A percentile compares a stretch with the other conserved stretches of the same genome.
Conservation (phyloP, 371 early-diverging fungal genomes). For the Mucor indicus region DNA sequence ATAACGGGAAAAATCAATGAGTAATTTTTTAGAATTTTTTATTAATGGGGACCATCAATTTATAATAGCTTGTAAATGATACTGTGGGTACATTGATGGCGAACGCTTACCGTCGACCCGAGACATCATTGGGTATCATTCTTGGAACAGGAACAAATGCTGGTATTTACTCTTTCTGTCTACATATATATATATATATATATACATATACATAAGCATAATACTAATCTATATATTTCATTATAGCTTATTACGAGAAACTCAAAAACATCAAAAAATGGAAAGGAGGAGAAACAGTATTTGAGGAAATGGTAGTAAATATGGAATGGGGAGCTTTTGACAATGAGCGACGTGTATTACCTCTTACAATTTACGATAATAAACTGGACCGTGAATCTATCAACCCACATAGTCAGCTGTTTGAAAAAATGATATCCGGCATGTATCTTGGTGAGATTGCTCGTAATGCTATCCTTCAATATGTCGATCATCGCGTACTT, state of each 20-base stretch:
- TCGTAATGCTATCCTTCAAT: conserved; percentile 63
- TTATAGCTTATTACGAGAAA: conserved; percentile 74
- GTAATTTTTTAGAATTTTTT: neutral
- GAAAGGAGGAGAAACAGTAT: conserved; percentile 24
- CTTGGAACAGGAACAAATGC: conserved; percentile 97
- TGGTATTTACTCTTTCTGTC: conserved; percentile 4
- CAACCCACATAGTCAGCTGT: conserved; percentile 60
- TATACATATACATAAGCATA: too few relatives aligned
- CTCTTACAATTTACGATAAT: conserved; percentile 65
- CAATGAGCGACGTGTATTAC: conserved; percentile 57
- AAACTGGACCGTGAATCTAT: conserved; percentile 57
- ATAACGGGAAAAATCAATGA: neutral
- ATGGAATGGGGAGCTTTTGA: conserved; percentile 72
- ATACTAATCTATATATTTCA: too few relatives aligned
- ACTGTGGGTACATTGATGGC: conserved; percentile 93
- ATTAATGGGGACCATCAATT: too few relatives aligned
- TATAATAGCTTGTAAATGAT: conserved; percentile 85
- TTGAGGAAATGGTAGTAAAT: conserved; percentile 60
- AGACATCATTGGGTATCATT: conserved; percentile 85
- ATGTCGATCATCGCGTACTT: conserved; percentile 44
- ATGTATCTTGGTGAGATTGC: conserved; percentile 80
- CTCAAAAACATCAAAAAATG: conserved; percentile 69
- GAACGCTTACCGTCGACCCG: conserved; percentile 76
- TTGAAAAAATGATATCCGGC: conserved; percentile 83
- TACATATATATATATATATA: too few relatives aligned